Conservation (phyloP, 257 asterid genomes). For the Verbena officinalis region DNA sequence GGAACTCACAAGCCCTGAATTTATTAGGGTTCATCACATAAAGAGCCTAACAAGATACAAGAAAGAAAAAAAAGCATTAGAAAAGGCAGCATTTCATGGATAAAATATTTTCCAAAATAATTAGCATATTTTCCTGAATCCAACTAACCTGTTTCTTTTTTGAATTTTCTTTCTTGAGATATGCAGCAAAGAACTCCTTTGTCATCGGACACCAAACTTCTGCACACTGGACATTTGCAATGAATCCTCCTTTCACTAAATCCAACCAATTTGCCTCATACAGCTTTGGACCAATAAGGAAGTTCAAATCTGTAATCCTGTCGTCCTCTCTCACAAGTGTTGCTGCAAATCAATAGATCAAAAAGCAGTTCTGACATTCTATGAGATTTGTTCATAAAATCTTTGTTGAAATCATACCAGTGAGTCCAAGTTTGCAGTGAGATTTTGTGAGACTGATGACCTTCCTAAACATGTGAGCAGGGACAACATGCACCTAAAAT, state of each 20-base stretch:
- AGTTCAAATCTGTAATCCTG: slow-evolving; percentile 77
- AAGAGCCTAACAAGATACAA: slow-evolving; percentile 55
- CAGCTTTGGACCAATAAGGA: slow-evolving; percentile 84
- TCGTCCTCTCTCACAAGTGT: slow-evolving; percentile 90
- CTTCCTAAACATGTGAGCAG: slow-evolving; percentile 85
- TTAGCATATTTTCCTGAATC: not conserved
- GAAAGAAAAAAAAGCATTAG: slow-evolving; percentile 14
- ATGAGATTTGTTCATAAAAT: not conserved
- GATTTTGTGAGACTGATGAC: slow-evolving; percentile 81
- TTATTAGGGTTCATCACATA: slow-evolving; percentile 90
- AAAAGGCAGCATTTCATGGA: not conserved
- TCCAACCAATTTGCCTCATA: slow-evolving; percentile 91
- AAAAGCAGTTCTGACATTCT: not conserved
- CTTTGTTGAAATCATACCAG: slow-evolving; percentile 43
- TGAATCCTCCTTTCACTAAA: slow-evolving; percentile 82
- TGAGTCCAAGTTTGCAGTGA: slow-evolving; percentile 83
- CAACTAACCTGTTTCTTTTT: slow-evolving; percentile 70
- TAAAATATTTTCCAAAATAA: too few species aligned
- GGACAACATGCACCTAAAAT: slow-evolving; percentile 78
- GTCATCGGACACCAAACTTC: slow-evolving; percentile 96
- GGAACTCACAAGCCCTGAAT: slow-evolving; percentile 81
- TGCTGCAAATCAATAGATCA: slow-evolving; percentile 50
- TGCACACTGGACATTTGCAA: slow-evolving; percentile 88
- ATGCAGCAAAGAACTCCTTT: slow-evolving; percentile 79
- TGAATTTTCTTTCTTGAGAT: slow-evolving; percentile 73